Evolutionary conservation across 305 asterid genomes (phyloP).

Genomic region (Fraxinus nigra): DNA sequence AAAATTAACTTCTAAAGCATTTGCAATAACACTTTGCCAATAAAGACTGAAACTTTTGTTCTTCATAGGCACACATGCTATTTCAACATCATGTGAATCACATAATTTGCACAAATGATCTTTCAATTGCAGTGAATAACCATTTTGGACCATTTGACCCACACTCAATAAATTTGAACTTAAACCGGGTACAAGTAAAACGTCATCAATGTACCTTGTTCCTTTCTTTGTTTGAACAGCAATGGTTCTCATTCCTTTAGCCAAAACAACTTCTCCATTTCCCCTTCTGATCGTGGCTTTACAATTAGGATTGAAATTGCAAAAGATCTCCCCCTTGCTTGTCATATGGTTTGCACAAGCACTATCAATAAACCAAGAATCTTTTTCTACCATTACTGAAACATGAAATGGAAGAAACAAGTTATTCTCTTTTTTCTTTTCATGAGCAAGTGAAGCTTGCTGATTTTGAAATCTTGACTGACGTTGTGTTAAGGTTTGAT

Average conservation of each 20-base stretch:
- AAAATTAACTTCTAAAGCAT: background rate
- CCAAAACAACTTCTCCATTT: background rate
- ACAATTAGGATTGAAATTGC: too few species aligned
- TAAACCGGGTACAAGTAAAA: background rate
- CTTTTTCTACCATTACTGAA: background rate
- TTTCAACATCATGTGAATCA: background rate
- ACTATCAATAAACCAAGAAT: background rate
- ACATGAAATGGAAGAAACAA: too few species aligned
- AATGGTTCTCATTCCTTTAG: too few species aligned
- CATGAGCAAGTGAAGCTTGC: too few species aligned
- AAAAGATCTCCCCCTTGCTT: too few species aligned
- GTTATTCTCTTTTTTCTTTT: too few species aligned
- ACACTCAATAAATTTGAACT: background rate
- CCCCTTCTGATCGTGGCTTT: background rate
- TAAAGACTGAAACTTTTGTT: background rate
- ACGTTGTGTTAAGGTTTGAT: too few species aligned
- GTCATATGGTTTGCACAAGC: too few species aligned
- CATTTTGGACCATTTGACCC: background rate
- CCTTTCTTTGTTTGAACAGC: background rate
- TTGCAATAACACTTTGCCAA: background rate
- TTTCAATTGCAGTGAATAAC: background rate
- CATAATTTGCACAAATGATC: background rate
- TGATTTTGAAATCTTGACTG: too few species aligned
- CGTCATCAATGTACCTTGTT: background rate
- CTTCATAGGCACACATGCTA: background rate